Conservation (phyloP, 495 filamentous ascomycete genomes). For the Darksidea phi region DNA sequence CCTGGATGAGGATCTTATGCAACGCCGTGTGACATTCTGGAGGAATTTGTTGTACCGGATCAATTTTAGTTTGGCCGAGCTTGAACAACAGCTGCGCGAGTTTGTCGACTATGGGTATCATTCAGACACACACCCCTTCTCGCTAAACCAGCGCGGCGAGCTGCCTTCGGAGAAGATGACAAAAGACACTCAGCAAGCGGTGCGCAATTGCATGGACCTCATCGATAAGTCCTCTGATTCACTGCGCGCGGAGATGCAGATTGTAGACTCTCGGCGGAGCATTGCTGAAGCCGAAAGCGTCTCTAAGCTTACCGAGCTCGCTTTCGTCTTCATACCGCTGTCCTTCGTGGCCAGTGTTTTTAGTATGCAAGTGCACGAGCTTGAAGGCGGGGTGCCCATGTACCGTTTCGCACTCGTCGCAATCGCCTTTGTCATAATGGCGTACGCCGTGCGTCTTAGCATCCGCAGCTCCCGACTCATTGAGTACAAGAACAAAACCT, state of each 20-base stretch:
- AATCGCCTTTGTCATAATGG: neutral
- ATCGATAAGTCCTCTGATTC: neutral
- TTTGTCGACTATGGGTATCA: neutral
- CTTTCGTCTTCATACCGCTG: slow-evolving; percentile 6
- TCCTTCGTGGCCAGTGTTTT: slow-evolving; percentile 2
- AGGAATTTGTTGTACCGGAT: neutral
- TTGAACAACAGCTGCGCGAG: neutral
- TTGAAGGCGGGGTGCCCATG: neutral
- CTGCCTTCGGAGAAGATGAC: neutral
- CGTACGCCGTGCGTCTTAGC: neutral
- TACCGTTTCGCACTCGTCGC: neutral
- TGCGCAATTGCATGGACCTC: neutral
- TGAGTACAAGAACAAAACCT: neutral
- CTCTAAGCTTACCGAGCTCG: neutral
- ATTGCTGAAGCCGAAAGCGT: neutral
- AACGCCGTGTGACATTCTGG: neutral
- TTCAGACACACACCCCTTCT: neutral
- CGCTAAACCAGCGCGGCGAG: neutral
- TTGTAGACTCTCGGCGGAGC: neutral
- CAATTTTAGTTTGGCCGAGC: neutral
- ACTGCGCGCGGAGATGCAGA: neutral
- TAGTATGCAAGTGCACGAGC: slow-evolving; percentile 6
- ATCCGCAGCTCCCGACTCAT: neutral
- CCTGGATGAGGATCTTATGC: neutral
- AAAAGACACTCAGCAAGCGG: neutral